Conservation (phyloP, 1,284 basidiomycete species). For the Ceratobasidium papillatum region DNA sequence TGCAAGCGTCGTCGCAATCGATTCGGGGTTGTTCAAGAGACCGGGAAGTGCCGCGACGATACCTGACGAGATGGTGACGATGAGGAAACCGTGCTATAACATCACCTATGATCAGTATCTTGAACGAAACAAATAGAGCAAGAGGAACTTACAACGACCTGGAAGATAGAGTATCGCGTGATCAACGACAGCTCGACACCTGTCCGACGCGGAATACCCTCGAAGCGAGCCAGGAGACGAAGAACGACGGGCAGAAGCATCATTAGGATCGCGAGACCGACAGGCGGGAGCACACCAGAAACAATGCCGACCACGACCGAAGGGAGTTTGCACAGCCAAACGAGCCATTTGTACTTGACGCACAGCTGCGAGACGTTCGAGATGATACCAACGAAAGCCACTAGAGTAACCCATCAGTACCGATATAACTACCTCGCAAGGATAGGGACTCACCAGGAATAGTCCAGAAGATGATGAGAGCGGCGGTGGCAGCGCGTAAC, state of each 20-base stretch:
- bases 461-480: constrained; percentile 75
- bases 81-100: constrained; percentile 65
- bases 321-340: constrained; percentile 68
- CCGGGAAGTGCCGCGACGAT: constrained; percentile 59
- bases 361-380: constrained; percentile 59
- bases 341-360: constrained; percentile 62
- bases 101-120: constrained; percentile 50
- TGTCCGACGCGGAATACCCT: constrained; percentile 76
- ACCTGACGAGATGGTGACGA: constrained; percentile 73
- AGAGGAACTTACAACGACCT: constrained; percentile 64
- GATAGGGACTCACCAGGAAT: constrained; percentile 63
- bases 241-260: constrained; percentile 74
- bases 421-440: constrained; percentile 53
- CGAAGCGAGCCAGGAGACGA: constrained; percentile 68
- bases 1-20: constrained; percentile 62
- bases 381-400: constrained; percentile 60
- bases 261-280: constrained; percentile 73
- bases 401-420: constrained; percentile 70
- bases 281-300: constrained; percentile 78
- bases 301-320: constrained; percentile 69
- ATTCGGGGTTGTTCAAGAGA: constrained; percentile 62
- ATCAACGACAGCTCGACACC: constrained; percentile 79
- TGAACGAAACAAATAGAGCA: constrained; percentile 48
- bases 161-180: constrained; percentile 77
- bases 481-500: constrained; percentile 61